Conservation (phyloP, 1,139 yeast genomes). For the Pichia sp. region DNA sequence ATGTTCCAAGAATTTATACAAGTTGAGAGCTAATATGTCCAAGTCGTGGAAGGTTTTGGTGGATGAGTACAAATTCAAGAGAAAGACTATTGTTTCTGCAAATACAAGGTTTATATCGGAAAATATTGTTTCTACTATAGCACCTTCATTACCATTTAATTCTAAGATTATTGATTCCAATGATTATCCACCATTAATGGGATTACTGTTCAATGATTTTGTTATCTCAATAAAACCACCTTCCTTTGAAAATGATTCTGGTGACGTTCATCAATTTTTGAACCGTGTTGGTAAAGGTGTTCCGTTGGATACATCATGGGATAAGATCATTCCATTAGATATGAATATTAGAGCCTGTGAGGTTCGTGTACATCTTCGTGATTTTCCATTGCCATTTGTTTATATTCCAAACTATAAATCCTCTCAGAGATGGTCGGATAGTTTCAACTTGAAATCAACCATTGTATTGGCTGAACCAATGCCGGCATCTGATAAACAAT, state of each 20-base stretch:
- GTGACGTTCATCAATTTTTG: constrained; percentile 57
- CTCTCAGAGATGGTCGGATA: constrained; percentile 31
- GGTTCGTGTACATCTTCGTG: constrained; percentile 62
- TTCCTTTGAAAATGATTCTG: constrained; percentile 44
- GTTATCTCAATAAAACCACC: constrained; percentile 56
- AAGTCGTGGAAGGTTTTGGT: constrained; percentile 67
- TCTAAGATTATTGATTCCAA: constrained; percentile 58
- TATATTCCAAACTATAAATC: constrained; percentile 39
- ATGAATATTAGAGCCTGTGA: constrained; percentile 47
- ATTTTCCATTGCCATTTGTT: constrained; percentile 59
- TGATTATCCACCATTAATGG: constrained; percentile 63
- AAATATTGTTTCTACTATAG: constrained; percentile 12
- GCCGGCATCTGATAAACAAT: constrained; percentile 18
- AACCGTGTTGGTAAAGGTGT: constrained; percentile 78
- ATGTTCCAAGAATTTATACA: constrained; percentile 20
- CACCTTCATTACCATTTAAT: constrained; percentile 42
- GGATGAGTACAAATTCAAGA: constrained; percentile 40
- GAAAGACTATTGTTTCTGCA: constrained; percentile 47
- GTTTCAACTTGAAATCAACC: constrained; percentile 38
- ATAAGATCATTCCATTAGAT: constrained; percentile 65
- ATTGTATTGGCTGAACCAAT: constrained; percentile 52
- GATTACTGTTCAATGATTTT: constrained; percentile 54
- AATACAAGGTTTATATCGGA: constrained; percentile 57
- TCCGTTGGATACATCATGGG: constrained; percentile 67
- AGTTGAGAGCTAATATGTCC: constrained; percentile 46